These are phyloP conservation scores for Reutealis trisperma DNA, from an alignment of 345 rosid species.

Conservation along the genomic window DNA sequence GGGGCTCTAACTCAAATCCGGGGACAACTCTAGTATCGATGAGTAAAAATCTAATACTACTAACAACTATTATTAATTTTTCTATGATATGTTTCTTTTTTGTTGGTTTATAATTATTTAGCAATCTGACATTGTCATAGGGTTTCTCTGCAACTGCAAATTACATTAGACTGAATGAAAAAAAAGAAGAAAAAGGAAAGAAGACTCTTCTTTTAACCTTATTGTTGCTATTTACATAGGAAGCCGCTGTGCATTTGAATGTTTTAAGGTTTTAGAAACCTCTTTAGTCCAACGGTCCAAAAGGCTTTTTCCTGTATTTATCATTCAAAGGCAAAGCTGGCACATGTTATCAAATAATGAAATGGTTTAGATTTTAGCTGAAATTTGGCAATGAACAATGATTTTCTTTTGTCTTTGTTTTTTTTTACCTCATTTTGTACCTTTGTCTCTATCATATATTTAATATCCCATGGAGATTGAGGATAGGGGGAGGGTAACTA, in stretches of 20 bases:
- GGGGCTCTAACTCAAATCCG: no score
- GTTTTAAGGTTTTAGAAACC: conserved; percentile 9
- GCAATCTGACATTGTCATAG: no score
- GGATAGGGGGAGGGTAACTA: neutral
- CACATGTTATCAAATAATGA: conserved; percentile 1
- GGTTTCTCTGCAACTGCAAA: neutral
- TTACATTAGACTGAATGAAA: neutral
- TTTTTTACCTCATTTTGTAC: neutral
- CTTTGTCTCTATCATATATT: neutral
- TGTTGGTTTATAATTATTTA: no score
- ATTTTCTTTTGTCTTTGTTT: neutral
- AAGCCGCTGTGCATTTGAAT: neutral
- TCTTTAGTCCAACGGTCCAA: conserved; percentile 3
- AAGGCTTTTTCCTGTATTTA: neutral
- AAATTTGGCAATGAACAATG: conserved; percentile 10
- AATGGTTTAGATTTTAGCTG: neutral
- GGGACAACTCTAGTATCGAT: no score
- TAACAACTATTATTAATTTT: no score
- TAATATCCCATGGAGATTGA: no score
- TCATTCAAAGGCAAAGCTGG: neutral
- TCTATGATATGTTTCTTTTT: no score
- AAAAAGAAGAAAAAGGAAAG: neutral
- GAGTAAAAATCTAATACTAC: no score
- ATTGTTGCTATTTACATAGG: no score
- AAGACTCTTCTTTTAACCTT: neutral